Evolutionary conservation across 2,329 filamentous ascomycete genomes (phyloP), one percentile per base, ranked within the genome.

Genomic region (Kalmusia sp.): DNA sequence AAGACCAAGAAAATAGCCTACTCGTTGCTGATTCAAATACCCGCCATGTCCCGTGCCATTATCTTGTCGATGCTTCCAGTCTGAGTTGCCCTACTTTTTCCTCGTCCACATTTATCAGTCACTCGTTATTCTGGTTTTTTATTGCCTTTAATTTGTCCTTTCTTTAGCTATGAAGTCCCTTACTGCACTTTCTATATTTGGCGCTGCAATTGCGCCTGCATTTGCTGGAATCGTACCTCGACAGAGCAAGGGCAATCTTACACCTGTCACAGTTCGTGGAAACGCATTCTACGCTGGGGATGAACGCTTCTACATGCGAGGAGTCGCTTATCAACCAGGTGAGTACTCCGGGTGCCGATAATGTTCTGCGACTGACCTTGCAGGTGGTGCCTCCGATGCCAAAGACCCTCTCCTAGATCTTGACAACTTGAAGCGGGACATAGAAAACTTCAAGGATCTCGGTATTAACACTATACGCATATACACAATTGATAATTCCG

Each of bases 381-480:
- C 31, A 73, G 71, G 76, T 84, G 71, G 71, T 61, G 71, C 71
- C 12, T 56, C 71, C 5, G 70, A 68, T 57, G 70, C 70, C 43
- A 75, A 77, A 41, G 92, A 96, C 70, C 91, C 92, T 57, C 86
- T 96, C 43, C 87, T 90, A 55, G 87, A 96, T 65, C 68, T 82
- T 27, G 74, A 76, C 4, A 76, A 81, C 68, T 93, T 93, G 82
- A 81, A 84, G 72, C 89, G 92, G 59, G 92, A 96, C 71, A 88
- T 96, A 62, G 77, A 79, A 48, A 82, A 91, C 73, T 96, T 96
- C 85, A 85, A 91, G 79, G 84, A 92, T 60, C 82, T 97, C 48
- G 92, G 92, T 30, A 82, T 96, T 77, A 97, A 97, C 81, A 92
- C 92, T 17, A 83, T 97, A 70, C 92, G 93, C 76, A 89, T 96